Evolutionary conservation across 2,329 filamentous ascomycete genomes (phyloP), one percentile per base, ranked within the genome.

Genomic region (Trichoderma gracile): DNA sequence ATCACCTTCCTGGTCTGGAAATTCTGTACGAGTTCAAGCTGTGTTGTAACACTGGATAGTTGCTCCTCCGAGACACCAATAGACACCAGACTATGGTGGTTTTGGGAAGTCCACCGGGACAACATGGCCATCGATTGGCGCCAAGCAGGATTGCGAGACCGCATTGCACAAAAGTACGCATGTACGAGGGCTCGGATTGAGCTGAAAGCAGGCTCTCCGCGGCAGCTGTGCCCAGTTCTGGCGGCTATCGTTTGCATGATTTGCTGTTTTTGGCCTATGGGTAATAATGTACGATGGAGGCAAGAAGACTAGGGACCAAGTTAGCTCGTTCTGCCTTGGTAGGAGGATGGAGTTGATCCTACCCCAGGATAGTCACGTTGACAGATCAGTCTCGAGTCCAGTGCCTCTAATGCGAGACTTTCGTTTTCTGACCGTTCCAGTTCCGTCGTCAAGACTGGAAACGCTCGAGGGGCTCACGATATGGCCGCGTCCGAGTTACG

Each of bases 1-100:
- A 33, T 50, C 50, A 56, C 63, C 58, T 65, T 65, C 63, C 63
- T 53, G 7, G 63, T 65, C 27, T n/a, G 63, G 63, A 40, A 60
- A 27, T 40, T 60, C 43, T 64, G 45, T 46, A 40, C 47, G 42
- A 62, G 59, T 53, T 45, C 25, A 52, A n/a, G 23, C 43, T 33
- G 6, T 38, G 21, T 43, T 57, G 61, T 58, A 64, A 52, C 53
- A 55, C 61, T 33, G 21, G 47, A 42, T 55, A 45, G 38, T 43
- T 46, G 33, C 43, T 46, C 12, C 55, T 10, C 38, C 38, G 5
- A 46, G 56, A 25, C 19, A 38, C 47, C 45, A 46, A 45, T 38
- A 27, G 38, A 19, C 40, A n/a, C n/a, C 4, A 47, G 40, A 50
- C 61, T 50, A 64, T 49, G 43, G 38, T 57, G 40, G 40, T 65